phyloP scores from a whole-genome alignment of 169 alveolate genomes.

The Plasmodium chabaudi region DNA sequence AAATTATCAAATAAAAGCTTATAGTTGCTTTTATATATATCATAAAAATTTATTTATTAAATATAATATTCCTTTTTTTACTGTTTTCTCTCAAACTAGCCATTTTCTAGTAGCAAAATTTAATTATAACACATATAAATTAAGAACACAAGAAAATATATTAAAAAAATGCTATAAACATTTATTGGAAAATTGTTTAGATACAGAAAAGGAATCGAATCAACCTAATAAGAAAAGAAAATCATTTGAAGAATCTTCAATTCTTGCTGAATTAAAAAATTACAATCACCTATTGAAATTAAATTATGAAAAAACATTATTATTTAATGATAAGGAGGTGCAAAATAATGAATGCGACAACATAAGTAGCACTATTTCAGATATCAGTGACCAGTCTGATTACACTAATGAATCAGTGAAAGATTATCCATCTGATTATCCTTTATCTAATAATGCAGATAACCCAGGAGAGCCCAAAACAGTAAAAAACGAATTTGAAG shows the following conservation, averaged over 20 bases:
- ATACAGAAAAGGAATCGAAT: constrained; percentile 1
- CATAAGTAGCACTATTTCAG: constrained; percentile 65
- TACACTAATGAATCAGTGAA: constrained; percentile 16
- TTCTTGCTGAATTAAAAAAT: constrained; percentile 42
- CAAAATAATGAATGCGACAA: constrained; percentile 48
- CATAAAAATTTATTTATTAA: constrained; percentile 67
- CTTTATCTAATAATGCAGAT: constrained; percentile 24
- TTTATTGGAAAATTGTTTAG: constrained; percentile 4
- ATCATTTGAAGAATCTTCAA: constrained; percentile 24
- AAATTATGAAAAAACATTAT: constrained; percentile 62
- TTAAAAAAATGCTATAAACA: constrained; percentile 68
- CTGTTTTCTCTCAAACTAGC: constrained; percentile 72
- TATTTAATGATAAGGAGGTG: constrained; percentile 53
- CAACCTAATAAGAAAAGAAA: constrained; percentile 51
- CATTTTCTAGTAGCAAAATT: constrained; percentile 76
- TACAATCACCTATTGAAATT: constrained; percentile 40
- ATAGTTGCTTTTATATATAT: constrained; percentile 74
- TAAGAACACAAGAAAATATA: constrained; percentile 51
- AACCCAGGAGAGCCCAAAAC: constrained; percentile 25
- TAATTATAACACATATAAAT: constrained; percentile 59
- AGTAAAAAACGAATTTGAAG: constrained; percentile 19
- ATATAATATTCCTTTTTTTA: constrained; percentile 72
- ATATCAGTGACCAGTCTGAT: constrained; percentile 34
- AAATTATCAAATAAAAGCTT: constrained; percentile 54
- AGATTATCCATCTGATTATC: constrained; percentile 22